These are phyloP conservation scores for Astrephomene gubernaculifera DNA, from an alignment of 139 green algal genomes.

Conservation along the genomic window DNA sequence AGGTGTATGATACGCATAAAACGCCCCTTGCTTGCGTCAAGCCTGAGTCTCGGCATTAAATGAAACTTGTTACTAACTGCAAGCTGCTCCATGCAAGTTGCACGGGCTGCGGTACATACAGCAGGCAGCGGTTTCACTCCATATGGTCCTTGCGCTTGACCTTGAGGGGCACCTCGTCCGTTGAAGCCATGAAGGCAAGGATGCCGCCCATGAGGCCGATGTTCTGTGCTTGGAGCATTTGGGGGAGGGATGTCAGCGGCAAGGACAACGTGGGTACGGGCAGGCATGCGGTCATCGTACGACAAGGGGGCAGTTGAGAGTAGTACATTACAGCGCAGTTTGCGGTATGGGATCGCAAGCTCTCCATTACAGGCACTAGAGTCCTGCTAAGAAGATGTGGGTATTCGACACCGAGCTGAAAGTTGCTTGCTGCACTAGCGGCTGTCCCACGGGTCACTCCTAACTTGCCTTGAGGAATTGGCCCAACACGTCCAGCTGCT, in stretches of 20 bases:
- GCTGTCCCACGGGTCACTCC: too few species aligned
- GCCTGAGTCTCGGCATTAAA: too few species aligned
- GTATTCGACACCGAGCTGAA: not conserved
- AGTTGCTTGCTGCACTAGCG: too few species aligned
- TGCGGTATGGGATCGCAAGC: not conserved
- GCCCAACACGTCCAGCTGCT: slow-evolving; percentile 38
- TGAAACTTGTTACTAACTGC: not conserved
- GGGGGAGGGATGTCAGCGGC: not conserved
- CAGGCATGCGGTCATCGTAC: not conserved
- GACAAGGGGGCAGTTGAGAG: not conserved
- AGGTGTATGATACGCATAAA: not conserved
- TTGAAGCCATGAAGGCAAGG: slow-evolving; percentile 37
- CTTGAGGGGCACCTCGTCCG: slow-evolving; percentile 29
- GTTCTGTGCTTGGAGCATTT: slow-evolving; percentile 34
- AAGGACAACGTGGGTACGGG: not conserved
- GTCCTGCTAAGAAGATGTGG: not conserved
- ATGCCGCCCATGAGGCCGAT: slow-evolving; percentile 51
- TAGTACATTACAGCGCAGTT: not conserved
- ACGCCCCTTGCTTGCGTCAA: not conserved
- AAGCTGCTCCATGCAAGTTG: not conserved
- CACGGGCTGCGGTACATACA: not conserved
- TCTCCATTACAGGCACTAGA: not conserved
- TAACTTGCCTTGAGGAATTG: slow-evolving; percentile 54
- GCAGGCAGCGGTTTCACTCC: not conserved
- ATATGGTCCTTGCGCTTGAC: not conserved